Base-by-base conservation (phyloP, 352 stramenopile genomes). In the Pythium insidiosum region DNA sequence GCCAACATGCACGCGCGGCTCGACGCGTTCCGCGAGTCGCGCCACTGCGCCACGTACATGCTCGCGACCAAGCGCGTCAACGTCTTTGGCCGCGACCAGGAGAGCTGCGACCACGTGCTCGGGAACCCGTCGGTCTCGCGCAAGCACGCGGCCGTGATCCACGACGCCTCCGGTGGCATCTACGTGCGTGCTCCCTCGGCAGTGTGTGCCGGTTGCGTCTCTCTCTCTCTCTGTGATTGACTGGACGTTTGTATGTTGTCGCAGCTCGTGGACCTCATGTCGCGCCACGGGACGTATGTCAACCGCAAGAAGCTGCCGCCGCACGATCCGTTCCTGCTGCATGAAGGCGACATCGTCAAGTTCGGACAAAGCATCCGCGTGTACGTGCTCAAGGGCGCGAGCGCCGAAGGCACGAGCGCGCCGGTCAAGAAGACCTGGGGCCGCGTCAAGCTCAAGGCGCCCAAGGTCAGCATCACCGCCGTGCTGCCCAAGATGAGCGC, bases 221-320 rank as follows among this genome's bases (percentile, higher is more conserved):
- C 25, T 50, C 18, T 26, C 20, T n/a, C 21, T 38, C 2, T 19
- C 16, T 38, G 12, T 6, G 23, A 9, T n/a, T 36, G n/a, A 26
- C 25, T 22, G 22, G 31, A 18, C 9, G 51, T 25, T 24, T 56
- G 37, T 44, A 4, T 33, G 24, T 34, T 31, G 30, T 29, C 39
- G 16, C 60, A 94, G 82, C 67, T 94, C 35, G 80, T 91, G 42
- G 82, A 94, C 38, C 54, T 94, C 12, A 94, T 94, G 82, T 94
- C 82, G 18, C 77, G 82, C 7, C 82, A 94, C 39, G 82, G 82
- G 16, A 94, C 82, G 33, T 92, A 84, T 38, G 77, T 94, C 18
- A 71, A 69, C 3, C 67, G 74, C 18, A 89, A 84, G 47, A 91
- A 94, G 60, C 71, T 94, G 25, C 79, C 82, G 6, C 82, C 82